Evolutionary conservation across 176 grass and related monocot species (phyloP), one percentile per base, ranked within the genome.

Genomic region (Musa troglodytarum): DNA sequence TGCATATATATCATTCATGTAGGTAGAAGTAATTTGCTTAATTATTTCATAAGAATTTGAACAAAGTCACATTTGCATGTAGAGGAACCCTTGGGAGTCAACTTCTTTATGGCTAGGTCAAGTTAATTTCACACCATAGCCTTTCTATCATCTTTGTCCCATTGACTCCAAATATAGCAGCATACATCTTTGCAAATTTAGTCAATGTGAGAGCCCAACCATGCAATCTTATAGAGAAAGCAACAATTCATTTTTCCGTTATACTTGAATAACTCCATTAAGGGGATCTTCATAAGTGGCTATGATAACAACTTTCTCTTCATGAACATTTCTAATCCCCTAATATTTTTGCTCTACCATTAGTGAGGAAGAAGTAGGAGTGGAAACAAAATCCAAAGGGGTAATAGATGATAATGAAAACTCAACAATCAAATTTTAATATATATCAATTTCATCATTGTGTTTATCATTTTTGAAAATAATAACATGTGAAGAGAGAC

Each of bases 131-230:
- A 72, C 85, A 85, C 84, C 90, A 93, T 0, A 93, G 87, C 72
- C 87, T 89, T 85, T 89, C 90, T 87, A 89, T 93, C 87, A 89
- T 93, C 74, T 93, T 93, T 2, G 43, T 10, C 67, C 87, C 90
- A 76, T 87, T 87, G 72, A 87, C 90, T 22, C 87, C 90, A 57
- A 93, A 93, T 64, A 87, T 93, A 10, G 90, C 83, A 9, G 90
- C 90, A 78, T 89, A 93, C 90, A 93, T 89, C 73, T 89, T 89
- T 0, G 85, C 87, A 74, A 93, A 92, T 80, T 81, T 88, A 26
- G 86, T 83, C 14, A 92, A 74, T 26, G 89, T 89, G 21, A 88
- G 88, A 62, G 83, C 86, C 89, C 89, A 92, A 51, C 86, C 86
- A 0, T 88, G 86, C 62, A 93, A 64, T 80, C 87, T 84, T 72